Conservation (phyloP, 345 rosid genomes). For the Citropsis articulata region DNA sequence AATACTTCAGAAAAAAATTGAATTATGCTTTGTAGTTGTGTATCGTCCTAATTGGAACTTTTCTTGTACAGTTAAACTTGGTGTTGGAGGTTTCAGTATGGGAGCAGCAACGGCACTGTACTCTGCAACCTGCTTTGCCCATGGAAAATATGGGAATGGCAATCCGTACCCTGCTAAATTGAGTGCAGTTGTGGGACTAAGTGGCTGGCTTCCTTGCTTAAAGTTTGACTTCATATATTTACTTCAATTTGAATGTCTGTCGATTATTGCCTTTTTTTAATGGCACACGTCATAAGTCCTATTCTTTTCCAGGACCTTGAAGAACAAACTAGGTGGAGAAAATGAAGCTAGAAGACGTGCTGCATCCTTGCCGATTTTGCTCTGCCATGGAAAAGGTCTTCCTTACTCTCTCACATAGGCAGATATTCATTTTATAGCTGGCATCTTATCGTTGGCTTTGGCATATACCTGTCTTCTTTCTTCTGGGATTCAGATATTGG, state of each 20-base stretch:
- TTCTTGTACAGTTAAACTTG: slow-evolving; percentile 73
- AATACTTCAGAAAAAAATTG: not conserved
- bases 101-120: slow-evolving; percentile 91
- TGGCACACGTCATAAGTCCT: not conserved
- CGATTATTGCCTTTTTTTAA: not conserved
- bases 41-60: slow-evolving; percentile 14
- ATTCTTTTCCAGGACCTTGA: slow-evolving; percentile 52
- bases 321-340: slow-evolving; percentile 47
- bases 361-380: slow-evolving; percentile 72
- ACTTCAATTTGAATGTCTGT: slow-evolving; percentile 7
- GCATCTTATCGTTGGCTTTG: not conserved
- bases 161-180: slow-evolving; percentile 67
- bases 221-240: slow-evolving; percentile 49
- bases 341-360: slow-evolving; percentile 62
- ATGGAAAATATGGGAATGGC: slow-evolving; percentile 71
- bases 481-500: not conserved
- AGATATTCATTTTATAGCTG: not conserved
- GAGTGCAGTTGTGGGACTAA: slow-evolving; percentile 79
- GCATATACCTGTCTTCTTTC: not conserved
- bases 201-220: slow-evolving; percentile 99
- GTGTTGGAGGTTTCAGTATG: slow-evolving; percentile 99
- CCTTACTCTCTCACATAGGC: not conserved
- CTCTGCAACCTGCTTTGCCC: slow-evolving; percentile 74
- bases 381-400: slow-evolving; percentile 87
- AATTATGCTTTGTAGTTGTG: not conserved